These are phyloP conservation scores for Solanum tarapatanum DNA, from an alignment of 257 asterid genomes.

Conservation along the genomic window DNA sequence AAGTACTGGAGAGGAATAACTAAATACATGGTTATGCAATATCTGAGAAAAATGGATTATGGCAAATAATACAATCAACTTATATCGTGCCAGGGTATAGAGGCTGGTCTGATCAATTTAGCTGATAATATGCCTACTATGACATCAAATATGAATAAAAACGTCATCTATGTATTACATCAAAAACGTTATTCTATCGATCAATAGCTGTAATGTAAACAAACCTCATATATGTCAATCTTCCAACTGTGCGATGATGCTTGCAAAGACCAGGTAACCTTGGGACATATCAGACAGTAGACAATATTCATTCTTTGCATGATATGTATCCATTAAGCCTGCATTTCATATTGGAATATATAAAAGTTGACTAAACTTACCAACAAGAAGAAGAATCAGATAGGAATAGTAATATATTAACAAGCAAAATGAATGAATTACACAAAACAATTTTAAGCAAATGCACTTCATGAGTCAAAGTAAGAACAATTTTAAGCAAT, in stretches of 20 bases:
- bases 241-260: conserved; percentile 71
- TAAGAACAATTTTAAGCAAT: not conserved
- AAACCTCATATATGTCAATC: conserved; percentile 16
- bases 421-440: not conserved
- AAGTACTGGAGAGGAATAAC: not conserved
- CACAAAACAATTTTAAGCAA: not conserved
- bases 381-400: not conserved
- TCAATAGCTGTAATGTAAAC: not conserved
- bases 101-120: no score
- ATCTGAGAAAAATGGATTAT: no score
- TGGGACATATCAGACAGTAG: conserved; percentile 82
- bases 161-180: not conserved
- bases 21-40: no score
- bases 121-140: no score
- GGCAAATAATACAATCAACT: no score
- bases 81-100: no score
- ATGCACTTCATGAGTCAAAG: not conserved
- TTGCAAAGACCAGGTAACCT: conserved; percentile 67
- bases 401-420: not conserved
- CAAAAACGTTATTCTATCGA: not conserved
- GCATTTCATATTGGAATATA: conserved; percentile 2
- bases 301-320: conserved; percentile 91
- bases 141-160: no score
- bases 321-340: conserved; percentile 95
- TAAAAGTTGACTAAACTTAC: no score